These are phyloP conservation scores for Pugionium dolabratum DNA, from an alignment of 345 rosid species.

Conservation along the genomic window DNA sequence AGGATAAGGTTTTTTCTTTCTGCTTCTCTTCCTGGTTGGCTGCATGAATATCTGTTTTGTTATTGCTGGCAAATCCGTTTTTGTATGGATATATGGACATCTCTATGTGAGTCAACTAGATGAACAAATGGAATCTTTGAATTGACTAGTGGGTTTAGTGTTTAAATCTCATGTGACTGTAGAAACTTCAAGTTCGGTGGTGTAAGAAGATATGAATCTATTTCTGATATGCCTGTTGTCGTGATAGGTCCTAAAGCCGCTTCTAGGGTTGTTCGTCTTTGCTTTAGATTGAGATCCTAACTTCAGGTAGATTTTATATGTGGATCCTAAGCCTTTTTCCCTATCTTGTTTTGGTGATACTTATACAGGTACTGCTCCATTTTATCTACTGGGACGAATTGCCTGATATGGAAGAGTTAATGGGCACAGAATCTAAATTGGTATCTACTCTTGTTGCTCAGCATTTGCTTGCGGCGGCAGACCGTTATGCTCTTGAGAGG, in stretches of 20 bases:
- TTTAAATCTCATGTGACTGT: not conserved
- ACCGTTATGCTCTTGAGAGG: slow-evolving; percentile 70
- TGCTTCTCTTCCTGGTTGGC: slow-evolving; percentile 45
- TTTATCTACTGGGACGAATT: slow-evolving; percentile 79
- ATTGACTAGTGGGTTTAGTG: slow-evolving; percentile 21
- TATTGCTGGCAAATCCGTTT: too few relatives aligned
- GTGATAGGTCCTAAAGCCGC: not conserved
- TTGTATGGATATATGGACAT: too few relatives aligned
- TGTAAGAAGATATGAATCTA: not conserved
- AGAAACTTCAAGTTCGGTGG: not conserved
- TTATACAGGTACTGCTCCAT: slow-evolving; percentile 66
- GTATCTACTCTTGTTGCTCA: slow-evolving; percentile 72
- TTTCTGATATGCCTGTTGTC: not conserved
- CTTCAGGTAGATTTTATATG: not conserved
- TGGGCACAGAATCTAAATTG: slow-evolving; percentile 54
- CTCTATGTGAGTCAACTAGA: not conserved
- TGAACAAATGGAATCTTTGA: not conserved
- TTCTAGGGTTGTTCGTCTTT: not conserved
- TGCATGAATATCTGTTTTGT: slow-evolving; percentile 28
- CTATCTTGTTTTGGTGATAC: not conserved
- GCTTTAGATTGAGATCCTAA: slow-evolving; percentile 5
- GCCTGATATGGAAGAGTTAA: slow-evolving; percentile 72
- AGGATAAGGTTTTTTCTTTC: slow-evolving; percentile 59
- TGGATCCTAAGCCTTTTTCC: not conserved
- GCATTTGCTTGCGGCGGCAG: slow-evolving; percentile 84